Conservation (phyloP, 768 basidiomycete species). For the Thelephora ganbajun region DNA sequence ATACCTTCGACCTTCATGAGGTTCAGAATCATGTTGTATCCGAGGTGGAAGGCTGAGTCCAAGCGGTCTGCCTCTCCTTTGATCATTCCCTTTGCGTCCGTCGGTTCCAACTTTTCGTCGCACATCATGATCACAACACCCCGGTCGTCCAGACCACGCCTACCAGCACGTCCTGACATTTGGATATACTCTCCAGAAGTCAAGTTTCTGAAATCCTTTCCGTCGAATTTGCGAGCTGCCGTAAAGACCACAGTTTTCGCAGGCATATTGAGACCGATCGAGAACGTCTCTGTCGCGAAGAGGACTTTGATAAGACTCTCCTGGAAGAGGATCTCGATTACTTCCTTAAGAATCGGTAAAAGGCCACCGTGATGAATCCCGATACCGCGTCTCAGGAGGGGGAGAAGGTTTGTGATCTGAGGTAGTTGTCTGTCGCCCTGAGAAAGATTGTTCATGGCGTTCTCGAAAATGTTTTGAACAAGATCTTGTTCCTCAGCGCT, state of each 20-base stretch:
- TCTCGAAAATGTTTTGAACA: conserved; percentile 81
- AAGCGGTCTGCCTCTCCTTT: conserved; percentile 95
- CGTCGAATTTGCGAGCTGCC: conserved; percentile 90
- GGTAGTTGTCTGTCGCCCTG: conserved; percentile 81
- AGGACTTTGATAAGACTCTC: conserved; percentile 96
- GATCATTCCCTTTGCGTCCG: conserved; percentile 89
- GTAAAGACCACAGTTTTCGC: conserved; percentile 99
- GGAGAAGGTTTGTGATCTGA: conserved; percentile 86
- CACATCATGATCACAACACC: conserved; percentile 99
- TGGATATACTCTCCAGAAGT: conserved; percentile 97
- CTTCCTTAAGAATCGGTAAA: conserved; percentile 94
- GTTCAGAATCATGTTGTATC: conserved; percentile 99
- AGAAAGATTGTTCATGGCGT: conserved; percentile 82
- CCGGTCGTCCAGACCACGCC: conserved; percentile 94
- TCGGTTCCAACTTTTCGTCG: conserved; percentile 92
- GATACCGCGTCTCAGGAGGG: conserved; percentile 86
- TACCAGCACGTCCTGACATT: conserved; percentile 97
- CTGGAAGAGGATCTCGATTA: conserved; percentile 98
- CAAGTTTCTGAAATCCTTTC: conserved; percentile 83
- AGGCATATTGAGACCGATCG: conserved; percentile 97
- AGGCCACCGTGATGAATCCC: conserved; percentile 98
- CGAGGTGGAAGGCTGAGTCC: conserved; percentile 96
- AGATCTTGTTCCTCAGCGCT: conserved; percentile 82
- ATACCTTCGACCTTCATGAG: conserved; percentile 97
- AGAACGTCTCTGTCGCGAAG: conserved; percentile 98